Evolutionary conservation across 306 rosid species (phyloP), one percentile per base, ranked within the genome.

Genomic region (Cucurbita maxima): DNA sequence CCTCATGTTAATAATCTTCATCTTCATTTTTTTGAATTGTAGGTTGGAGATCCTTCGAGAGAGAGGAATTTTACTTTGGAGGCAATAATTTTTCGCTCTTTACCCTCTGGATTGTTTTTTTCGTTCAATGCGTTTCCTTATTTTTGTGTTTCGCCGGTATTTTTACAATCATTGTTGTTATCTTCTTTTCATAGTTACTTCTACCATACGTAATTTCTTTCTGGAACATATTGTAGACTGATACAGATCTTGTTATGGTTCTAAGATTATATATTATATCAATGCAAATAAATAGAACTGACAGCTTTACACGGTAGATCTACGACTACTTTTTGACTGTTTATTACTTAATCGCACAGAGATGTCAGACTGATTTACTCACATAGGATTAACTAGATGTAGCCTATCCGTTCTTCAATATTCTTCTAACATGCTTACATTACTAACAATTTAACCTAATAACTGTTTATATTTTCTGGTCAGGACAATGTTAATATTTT

Each of bases 21-120:
- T 57, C 51, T 1, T 61, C 43, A 41, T 34, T 37, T 38, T 66
- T 12, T 55, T 44, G 4, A n/a, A 43, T 73, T 59, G 59, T 77
- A 90, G 98, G 88, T 70, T 55, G 89, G 87, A 64, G 98, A 92
- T 84, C 98, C 98, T 78, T 92, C 98, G 75, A 73, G 56, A 76
- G 89, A 86, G 47, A 91, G 96, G 44, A 92, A 88, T 80, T 81
- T 77, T 73, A 71, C 89, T 71, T 76, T 90, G 37, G 96, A 92
- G 98, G 97, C 82, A 74, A 68, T 54, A 18, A 44, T 52, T 12
- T 38, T 11, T 5, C 53, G 16, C 40, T 44, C 66, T 1, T 34
- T 15, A 16, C 55, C 45, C 61, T 72, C 48, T 16, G 58, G 25
- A 52, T 41, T 41, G 25, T 41, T 54, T 41, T 6, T 7, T 20